These are phyloP conservation scores for Pyrus communis DNA, from an alignment of 306 rosid genomes.

Conservation along the genomic window DNA sequence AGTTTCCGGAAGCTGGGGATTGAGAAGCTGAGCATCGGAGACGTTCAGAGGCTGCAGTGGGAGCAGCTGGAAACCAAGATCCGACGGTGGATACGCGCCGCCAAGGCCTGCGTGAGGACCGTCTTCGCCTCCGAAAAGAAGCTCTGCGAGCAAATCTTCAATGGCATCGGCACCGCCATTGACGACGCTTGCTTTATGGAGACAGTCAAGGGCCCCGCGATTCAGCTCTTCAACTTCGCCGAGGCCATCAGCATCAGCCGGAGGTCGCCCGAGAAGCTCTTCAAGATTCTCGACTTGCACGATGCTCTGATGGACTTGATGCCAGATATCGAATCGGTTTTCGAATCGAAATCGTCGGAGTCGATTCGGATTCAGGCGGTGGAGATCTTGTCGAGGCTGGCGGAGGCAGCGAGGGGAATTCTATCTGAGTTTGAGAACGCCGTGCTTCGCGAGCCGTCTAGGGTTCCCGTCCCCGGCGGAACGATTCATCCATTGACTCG, in stretches of 20 bases:
- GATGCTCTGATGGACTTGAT: slow-evolving; percentile 82
- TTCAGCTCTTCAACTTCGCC: slow-evolving; percentile 85
- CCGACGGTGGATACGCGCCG: slow-evolving; percentile 84
- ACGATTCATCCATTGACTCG: slow-evolving; percentile 95
- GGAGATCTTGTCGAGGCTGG: slow-evolving; percentile 81
- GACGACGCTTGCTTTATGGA: slow-evolving; percentile 96
- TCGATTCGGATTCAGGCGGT: slow-evolving; percentile 80
- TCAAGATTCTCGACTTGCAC: slow-evolving; percentile 85
- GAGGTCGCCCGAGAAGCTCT: slow-evolving; percentile 87
- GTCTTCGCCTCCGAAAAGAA: slow-evolving; percentile 84
- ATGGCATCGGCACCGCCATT: slow-evolving; percentile 64
- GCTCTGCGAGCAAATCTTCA: slow-evolving; percentile 81
- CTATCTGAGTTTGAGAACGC: slow-evolving; percentile 93
- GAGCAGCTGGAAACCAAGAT: slow-evolving; percentile 79
- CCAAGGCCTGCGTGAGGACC: slow-evolving; percentile 68
- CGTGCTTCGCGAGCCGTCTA: slow-evolving; percentile 78
- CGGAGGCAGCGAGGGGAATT: slow-evolving; percentile 93
- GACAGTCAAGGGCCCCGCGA: slow-evolving; percentile 86
- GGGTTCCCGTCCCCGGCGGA: slow-evolving; percentile 91
- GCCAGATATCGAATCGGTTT: slow-evolving; percentile 76
- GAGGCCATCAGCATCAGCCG: slow-evolving; percentile 89
- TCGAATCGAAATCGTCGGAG: slow-evolving; percentile 83
- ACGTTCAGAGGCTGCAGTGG: slow-evolving; percentile 89
- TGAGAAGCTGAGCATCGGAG: slow-evolving; percentile 90
- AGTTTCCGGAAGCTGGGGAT: slow-evolving; percentile 66